A percentile compares a stretch with the other conserved stretches of the same genome.
Conservation (phyloP, 2,329 filamentous ascomycete genomes). For the Hypoxylon sp. region DNA sequence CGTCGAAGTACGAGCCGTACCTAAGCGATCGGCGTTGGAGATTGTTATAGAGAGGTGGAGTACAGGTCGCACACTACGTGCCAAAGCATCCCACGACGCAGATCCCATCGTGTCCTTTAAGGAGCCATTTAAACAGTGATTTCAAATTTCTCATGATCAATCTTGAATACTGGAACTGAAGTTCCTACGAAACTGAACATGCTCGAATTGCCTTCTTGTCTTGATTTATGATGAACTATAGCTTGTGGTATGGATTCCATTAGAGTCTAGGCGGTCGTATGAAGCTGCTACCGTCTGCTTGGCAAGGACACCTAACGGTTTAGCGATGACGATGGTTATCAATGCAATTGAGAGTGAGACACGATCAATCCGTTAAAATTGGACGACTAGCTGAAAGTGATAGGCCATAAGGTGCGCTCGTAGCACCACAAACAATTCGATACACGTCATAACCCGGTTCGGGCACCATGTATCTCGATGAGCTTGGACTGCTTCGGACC, state of each 20-base stretch:
- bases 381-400: neutral
- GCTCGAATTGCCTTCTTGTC: neutral
- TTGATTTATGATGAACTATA: neutral
- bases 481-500: neutral
- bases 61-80: neutral
- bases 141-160: neutral
- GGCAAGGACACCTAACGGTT: neutral
- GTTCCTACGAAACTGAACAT: neutral
- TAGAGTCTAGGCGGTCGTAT: neutral
- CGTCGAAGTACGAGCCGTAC: neutral
- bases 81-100: neutral
- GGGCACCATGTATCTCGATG: neutral
- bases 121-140: neutral
- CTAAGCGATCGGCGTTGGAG: conserved; percentile 1
- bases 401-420: neutral
- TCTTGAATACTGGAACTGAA: neutral
- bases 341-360: neutral
- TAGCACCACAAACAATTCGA: neutral
- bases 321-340: neutral
- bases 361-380: neutral
- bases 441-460: conserved; percentile 21
- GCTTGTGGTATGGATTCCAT: neutral
- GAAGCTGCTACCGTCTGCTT: too few relatives aligned
- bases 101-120: neutral
- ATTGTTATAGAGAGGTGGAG: conserved; percentile 3